phyloP scores from a whole-genome alignment of 2,329 filamentous ascomycete genomes.

The Beauveria sp. region DNA sequence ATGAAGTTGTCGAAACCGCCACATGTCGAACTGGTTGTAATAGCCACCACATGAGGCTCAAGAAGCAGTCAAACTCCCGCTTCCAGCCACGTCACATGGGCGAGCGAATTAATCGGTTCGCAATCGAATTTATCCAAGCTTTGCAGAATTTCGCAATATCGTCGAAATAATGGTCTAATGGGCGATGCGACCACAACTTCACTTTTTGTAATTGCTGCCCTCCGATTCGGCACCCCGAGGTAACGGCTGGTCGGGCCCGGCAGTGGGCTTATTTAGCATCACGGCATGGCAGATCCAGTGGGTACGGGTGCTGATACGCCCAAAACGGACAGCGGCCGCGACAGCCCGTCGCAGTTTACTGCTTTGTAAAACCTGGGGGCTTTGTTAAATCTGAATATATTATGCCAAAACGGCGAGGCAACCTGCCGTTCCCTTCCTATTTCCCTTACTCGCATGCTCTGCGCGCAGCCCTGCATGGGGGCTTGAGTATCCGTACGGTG shows the following conservation, averaged over 20 bases:
- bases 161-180: background rate
- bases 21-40: background rate
- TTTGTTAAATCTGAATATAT: background rate
- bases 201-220: background rate
- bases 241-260: background rate
- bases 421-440: background rate
- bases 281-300: background rate
- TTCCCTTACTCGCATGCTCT: background rate
- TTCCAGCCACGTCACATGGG: too few species aligned
- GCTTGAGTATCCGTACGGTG: background rate
- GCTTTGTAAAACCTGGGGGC: background rate
- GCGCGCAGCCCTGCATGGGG: background rate
- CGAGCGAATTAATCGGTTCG: too few species aligned
- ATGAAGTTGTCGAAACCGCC: background rate
- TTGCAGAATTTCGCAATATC: background rate
- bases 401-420: background rate
- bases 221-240: background rate
- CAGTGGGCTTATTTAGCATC: background rate
- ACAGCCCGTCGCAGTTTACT: background rate
- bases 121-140: background rate
- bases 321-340: background rate
- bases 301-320: background rate
- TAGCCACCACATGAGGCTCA: background rate
- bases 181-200: too few species aligned
- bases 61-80: background rate